These are phyloP conservation scores for Elsinoe batatas DNA, from an alignment of 2,329 filamentous ascomycete species.

Conservation along the genomic window DNA sequence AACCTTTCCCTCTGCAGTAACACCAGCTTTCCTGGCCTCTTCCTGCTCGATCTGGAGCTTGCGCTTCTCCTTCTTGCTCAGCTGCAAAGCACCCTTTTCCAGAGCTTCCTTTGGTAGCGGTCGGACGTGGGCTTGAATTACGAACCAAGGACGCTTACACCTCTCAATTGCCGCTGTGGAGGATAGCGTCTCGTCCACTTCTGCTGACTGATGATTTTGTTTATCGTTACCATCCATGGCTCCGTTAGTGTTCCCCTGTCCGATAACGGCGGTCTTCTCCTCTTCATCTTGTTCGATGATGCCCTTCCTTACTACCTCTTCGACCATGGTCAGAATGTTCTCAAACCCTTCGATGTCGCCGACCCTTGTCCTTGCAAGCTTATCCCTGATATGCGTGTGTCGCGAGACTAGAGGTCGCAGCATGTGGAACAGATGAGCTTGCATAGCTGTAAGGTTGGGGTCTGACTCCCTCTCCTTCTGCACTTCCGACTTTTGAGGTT, in stretches of 20 bases:
- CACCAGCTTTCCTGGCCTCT: slow-evolving; percentile 23
- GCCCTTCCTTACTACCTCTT: slow-evolving; percentile 62
- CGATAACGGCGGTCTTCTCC: slow-evolving; percentile 21
- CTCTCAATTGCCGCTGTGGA: slow-evolving; percentile 55
- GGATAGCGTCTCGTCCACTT: slow-evolving; percentile 6
- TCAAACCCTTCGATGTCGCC: slow-evolving; percentile 72
- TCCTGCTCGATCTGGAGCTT: slow-evolving; percentile 28
- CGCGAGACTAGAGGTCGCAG: slow-evolving; percentile 69
- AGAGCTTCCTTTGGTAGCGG: slow-evolving; percentile 81
- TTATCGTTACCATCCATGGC: slow-evolving; percentile 20
- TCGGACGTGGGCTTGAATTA: slow-evolving; percentile 77
- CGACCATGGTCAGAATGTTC: slow-evolving; percentile 62
- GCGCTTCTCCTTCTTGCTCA: slow-evolving; percentile 57
- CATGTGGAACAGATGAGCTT: slow-evolving; percentile 88
- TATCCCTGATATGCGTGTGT: slow-evolving; percentile 76
- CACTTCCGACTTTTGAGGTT: slow-evolving; percentile 37
- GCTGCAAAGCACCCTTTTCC: slow-evolving; percentile 64
- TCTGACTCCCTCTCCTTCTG: slow-evolving; percentile 39
- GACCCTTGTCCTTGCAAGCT: slow-evolving; percentile 58
- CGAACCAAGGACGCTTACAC: slow-evolving; percentile 79
- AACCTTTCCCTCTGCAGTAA: slow-evolving; percentile 23
- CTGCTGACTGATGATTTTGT: slow-evolving; percentile 16
- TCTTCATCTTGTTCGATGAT: slow-evolving; percentile 51
- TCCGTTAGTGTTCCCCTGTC: slow-evolving; percentile 15
- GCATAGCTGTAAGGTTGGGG: slow-evolving; percentile 61